These are phyloP conservation scores for Neurospora sp. DNA, from an alignment of 2,329 filamentous ascomycete species.

Conservation along the genomic window DNA sequence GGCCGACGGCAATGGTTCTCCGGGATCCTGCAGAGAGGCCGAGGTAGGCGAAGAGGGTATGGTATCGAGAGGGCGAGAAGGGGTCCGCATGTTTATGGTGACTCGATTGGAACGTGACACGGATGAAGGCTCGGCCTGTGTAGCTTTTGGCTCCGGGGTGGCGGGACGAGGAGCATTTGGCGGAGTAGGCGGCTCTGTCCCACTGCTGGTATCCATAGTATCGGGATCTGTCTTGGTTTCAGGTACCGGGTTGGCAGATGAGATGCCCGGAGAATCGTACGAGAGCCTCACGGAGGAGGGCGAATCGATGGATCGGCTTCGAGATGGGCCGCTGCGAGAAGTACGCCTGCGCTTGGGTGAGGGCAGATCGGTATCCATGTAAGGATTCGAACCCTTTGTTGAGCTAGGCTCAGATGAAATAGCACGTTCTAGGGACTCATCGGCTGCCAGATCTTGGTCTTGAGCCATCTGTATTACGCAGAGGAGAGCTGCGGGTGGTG, in stretches of 20 bases:
- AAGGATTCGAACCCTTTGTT: conserved; percentile 50
- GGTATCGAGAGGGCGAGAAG: conserved; percentile 28
- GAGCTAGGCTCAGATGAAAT: conserved; percentile 53
- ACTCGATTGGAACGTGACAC: conserved; percentile 46
- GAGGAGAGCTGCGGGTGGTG: conserved; percentile 27
- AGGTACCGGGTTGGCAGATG: conserved; percentile 16
- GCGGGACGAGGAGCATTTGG: conserved; percentile 23
- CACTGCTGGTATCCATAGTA: conserved; percentile 22
- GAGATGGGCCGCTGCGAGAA: conserved; percentile 41
- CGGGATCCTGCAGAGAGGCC: conserved; percentile 21
- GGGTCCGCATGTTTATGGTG: conserved; percentile 49
- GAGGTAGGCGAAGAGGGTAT: conserved; percentile 35
- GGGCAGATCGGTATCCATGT: conserved; percentile 46
- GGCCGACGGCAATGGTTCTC: conserved; percentile 7
- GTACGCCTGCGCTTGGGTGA: conserved; percentile 54
- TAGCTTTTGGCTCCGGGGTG: conserved; percentile 30
- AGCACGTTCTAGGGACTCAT: conserved; percentile 46
- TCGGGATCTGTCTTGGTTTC: conserved; percentile 21
- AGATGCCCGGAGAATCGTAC: background rate
- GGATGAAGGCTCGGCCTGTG: conserved; percentile 23
- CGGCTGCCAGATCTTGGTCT: conserved; percentile 29
- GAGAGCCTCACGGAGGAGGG: conserved; percentile 8
- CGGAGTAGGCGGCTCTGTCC: conserved; percentile 28
- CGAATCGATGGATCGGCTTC: conserved; percentile 36
- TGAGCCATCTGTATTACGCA: conserved; percentile 44